A percentile compares a stretch with the other conserved stretches of the same genome.
Conservation (phyloP, 2,329 filamentous ascomycete species). For the Thyridium curvatum region DNA sequence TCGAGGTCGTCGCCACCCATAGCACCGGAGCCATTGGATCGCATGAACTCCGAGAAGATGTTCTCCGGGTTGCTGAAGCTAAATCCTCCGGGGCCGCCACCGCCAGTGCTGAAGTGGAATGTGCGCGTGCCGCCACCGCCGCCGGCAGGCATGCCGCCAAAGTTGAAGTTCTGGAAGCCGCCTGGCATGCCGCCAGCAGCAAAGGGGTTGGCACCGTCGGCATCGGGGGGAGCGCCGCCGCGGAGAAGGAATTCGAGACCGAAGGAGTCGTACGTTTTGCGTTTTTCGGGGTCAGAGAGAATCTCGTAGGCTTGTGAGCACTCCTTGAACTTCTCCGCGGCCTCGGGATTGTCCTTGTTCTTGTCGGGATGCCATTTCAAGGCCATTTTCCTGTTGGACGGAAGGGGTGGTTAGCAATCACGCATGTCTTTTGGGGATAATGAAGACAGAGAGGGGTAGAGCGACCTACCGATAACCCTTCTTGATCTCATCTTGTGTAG, state of each 20-base stretch:
- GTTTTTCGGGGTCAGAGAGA: conserved; percentile 92
- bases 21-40: conserved; percentile 41
- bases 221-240: conserved; percentile 58
- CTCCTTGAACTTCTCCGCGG: conserved; percentile 95
- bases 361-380: conserved; percentile 96
- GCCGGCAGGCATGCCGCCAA: conserved; percentile 37
- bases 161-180: conserved; percentile 18
- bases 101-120: conserved; percentile 58
- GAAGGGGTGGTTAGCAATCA: conserved; percentile 17
- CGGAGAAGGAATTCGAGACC: conserved; percentile 88
- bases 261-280: conserved; percentile 90
- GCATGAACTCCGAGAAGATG: conserved; percentile 81
- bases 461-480: conserved; percentile 77
- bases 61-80: conserved; percentile 76
- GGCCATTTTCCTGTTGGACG: conserved; percentile 63
- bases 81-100: conserved; percentile 60
- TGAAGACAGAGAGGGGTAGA: background rate
- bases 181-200: conserved; percentile 43
- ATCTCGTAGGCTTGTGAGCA: conserved; percentile 97
- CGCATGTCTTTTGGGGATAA: conserved; percentile 20
- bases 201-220: conserved; percentile 51
- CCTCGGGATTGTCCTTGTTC: conserved; percentile 84
- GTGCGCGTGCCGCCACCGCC: conserved; percentile 43
- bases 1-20: conserved; percentile 40
- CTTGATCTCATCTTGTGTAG: conserved; percentile 90